Base-by-base conservation (phyloP, 2,329 filamentous ascomycete species). In the Fusarium marasasianum region DNA sequence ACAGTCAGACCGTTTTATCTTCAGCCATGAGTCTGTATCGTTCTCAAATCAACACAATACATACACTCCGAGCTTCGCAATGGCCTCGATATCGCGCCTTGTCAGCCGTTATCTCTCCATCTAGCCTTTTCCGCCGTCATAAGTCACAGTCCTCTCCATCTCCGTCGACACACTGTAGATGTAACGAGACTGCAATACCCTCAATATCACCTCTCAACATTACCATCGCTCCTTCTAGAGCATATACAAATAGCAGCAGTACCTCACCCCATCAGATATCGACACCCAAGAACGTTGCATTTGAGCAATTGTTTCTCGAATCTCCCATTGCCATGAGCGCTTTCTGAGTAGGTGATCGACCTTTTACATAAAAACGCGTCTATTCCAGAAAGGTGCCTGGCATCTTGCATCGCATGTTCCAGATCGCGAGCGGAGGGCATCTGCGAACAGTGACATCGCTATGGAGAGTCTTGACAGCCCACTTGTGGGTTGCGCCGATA, bases 321-420 rank as follows among this genome's bases (percentile, higher is more conserved):
- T 15, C 8, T 1, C 22, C 22, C 0, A 10, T 6, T 41, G 5
- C 6, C 6, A 12, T 15, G 2, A 4, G 13, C 2, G 1, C 4
- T 41, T 14, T 8, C 22, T 4, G 22, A 20, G 4, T 1, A n/a
- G 13, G 4, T 22, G 4, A 14, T 9, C 2, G 40, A 41, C 4
- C n/a, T n/a, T 8, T 41, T 7, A 3, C 14, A 9, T 11, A 6
- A 8, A 41, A 9, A 8, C 1, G 13, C 2, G 5, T 41, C 40
- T 9, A 13, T n/a, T 1, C 5, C 2, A 33, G 22, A 14, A 41
- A 41, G 13, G 22, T n/a, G 13, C 40, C 8, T 41, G 13, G 13
- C 8, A 41, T 41, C 13, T 41, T n/a, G 13, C 8, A 41, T 41
- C 13, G 7, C 13, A n/a, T n/a, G 8, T 41, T 41, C 14, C 13